A percentile compares a stretch with the other conserved stretches of the same genome.
phyloP scores from a whole-genome alignment of 164 flowering plant genomes.

The Umbilicus rupestris region DNA sequence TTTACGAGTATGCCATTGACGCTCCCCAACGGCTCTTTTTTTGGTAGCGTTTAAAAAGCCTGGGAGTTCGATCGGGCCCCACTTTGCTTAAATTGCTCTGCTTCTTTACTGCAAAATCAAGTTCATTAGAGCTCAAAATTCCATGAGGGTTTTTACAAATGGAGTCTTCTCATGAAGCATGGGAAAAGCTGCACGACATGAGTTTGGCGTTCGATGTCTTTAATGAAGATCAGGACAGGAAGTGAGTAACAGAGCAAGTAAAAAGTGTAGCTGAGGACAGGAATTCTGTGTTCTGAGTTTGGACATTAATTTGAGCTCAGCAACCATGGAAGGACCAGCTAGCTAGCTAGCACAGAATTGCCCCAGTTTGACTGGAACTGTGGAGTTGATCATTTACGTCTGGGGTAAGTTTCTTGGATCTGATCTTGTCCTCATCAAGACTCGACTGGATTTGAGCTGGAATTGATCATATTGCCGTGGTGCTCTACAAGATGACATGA shows the following conservation, averaged over 20 bases:
- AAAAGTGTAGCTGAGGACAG: too few relatives aligned
- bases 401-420: background rate
- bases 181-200: background rate
- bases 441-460: too few relatives aligned
- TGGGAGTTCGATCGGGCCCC: constrained; percentile 7
- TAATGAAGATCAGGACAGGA: background rate
- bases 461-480: too few relatives aligned
- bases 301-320: background rate
- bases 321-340: constrained; percentile 2
- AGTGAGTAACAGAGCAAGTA: background rate
- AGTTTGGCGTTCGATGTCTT: background rate
- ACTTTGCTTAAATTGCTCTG: background rate
- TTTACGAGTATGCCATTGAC: constrained; percentile 19
- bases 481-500: too few relatives aligned
- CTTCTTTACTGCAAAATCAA: too few relatives aligned
- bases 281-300: too few relatives aligned
- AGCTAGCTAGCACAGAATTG: background rate
- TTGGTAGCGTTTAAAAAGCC: background rate
- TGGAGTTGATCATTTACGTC: too few relatives aligned
- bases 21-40: constrained; percentile 17
- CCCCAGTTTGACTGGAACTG: background rate
- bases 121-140: too few relatives aligned
- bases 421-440: too few relatives aligned
- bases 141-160: too few relatives aligned
- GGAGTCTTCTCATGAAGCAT: too few relatives aligned